These are phyloP conservation scores for Rosellinia necatrix DNA, from an alignment of 2,329 filamentous ascomycete genomes.

Conservation along the genomic window DNA sequence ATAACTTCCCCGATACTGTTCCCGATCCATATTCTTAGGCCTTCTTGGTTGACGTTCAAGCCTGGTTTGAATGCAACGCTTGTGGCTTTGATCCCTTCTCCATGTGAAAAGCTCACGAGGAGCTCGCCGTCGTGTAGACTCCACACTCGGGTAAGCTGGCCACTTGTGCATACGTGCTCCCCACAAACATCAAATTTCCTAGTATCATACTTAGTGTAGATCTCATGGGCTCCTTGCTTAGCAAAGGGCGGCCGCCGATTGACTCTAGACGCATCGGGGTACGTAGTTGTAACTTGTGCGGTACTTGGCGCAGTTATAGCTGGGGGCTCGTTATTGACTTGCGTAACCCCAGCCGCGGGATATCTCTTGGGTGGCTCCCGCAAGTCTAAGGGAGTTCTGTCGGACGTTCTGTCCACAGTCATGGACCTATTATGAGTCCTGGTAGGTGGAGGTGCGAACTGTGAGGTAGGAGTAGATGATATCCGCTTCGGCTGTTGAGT, in stretches of 20 bases:
- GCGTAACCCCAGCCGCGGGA: slow-evolving; percentile 25
- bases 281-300: slow-evolving; percentile 62
- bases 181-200: slow-evolving; percentile 87
- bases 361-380: slow-evolving; percentile 39
- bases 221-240: slow-evolving; percentile 73
- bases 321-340: slow-evolving; percentile 24
- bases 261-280: slow-evolving; percentile 81
- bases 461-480: slow-evolving; percentile 52
- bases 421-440: slow-evolving; percentile 53
- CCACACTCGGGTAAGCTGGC: slow-evolving; percentile 87
- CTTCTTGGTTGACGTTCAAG: slow-evolving; percentile 77
- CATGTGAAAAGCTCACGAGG: slow-evolving; percentile 79
- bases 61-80: slow-evolving; percentile 86
- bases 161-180: slow-evolving; percentile 83
- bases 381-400: slow-evolving; percentile 45
- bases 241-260: slow-evolving; percentile 83
- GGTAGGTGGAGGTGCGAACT: slow-evolving; percentile 48
- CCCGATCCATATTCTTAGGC: slow-evolving; percentile 83
- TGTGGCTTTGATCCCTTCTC: slow-evolving; percentile 81
- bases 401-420: slow-evolving; percentile 53
- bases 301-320: slow-evolving; percentile 42
- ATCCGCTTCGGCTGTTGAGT: slow-evolving; percentile 45
- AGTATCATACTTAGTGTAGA: slow-evolving; percentile 84
- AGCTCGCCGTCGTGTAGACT: slow-evolving; percentile 80
- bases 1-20: slow-evolving; percentile 86